Base-by-base conservation (phyloP, 176 grass and related monocot genomes). In the Avena insularis region DNA sequence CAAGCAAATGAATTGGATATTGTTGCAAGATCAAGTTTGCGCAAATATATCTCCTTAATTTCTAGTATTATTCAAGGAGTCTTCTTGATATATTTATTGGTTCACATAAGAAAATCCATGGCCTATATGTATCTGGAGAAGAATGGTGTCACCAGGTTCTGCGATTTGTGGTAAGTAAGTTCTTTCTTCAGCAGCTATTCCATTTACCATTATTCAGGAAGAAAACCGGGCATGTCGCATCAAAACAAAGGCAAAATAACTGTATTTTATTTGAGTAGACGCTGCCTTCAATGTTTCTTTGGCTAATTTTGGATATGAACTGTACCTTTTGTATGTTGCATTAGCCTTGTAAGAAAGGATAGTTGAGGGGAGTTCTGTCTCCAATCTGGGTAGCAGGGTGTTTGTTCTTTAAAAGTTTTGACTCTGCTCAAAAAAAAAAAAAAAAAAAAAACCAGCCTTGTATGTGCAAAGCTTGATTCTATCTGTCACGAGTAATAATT, bases 231-330 rank as follows among this genome's bases (percentile, higher is more conserved):
- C 9, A n/a, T 61, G 12, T 8, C 35, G 0, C 43, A 15, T 33
- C 61, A 81, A 81, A 81, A 66, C 9, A 12, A 66, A 9, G 9
- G 61, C 25, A 81, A 66, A 81, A 81, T 0, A n/a, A 20, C 46
- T 67, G 25, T 31, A 49, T 53, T 82, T 68, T 8, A 12, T 29
- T 80, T 19, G 10, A 78, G 53, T 38, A 27, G 7, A 6, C 6
- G 13, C 60, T 50, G 15, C 16, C 23, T 66, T 66, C 15, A 81
- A 31, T 66, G 45, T 66, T 5, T 47, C 40, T 66, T 51, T 9
- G 35, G 51, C 16, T 23, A 33, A 33, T 20, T n/a, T 81, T 51
- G 9, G 61, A 51, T 79, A 61, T 67, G 6, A 20, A 8, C 20
- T 81, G 25, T 81, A n/a, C 9, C 16, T 51, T 62, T 64, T 20